Evolutionary conservation across 208 protist genomes (phyloP), one percentile per base, ranked within the genome.

Genomic region (Entamoeba histolytica): DNA sequence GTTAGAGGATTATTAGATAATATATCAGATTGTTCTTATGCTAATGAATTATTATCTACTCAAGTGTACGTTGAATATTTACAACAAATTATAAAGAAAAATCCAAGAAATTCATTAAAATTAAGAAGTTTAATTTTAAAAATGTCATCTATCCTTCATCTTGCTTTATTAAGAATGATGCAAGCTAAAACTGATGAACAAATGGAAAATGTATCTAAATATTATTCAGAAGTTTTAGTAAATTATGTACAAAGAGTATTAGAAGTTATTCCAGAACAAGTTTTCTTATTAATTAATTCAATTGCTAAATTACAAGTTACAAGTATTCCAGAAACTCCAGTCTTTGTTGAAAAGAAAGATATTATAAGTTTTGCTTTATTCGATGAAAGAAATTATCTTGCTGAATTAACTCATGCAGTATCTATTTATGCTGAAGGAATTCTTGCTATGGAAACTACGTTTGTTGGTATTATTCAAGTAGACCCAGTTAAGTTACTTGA

Each of bases 41-140:
- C 97, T 4, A 99, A 98, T 97, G 96, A 98, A 91, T 95, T 97
- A n/a, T 96, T 99, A 73, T 52, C 50, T 17, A 52, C 50, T 52
- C 93, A 96, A 23, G 94, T 96, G 14, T 98, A 98, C 92, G 97
- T 98, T 23, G 93, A 95, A 7, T 96, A 97, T 44, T 98, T 99
- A 95, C 98, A 99, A 94, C 95, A 92, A 12, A 96, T 95, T 92
- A 98, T 99, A 92, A 98, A 97, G 93, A 93, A 51, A 73, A 91
- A 95, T 49, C 52, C 94, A 23, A 93, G 95, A 12, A 94, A 97
- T 44, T 96, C 98, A 8, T 96, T 98, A 73, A 97, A 98, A 94
- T 97, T 99, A 92, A 96, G 98, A 28, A 95, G 97, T 0, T 97
- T 98, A 10, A 99, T 99, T 94, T 96, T 99, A 44, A 99, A 99